These are phyloP conservation scores for Aspergillus tamarii DNA, from an alignment of 2,329 filamentous ascomycete genomes.

Conservation along the genomic window DNA sequence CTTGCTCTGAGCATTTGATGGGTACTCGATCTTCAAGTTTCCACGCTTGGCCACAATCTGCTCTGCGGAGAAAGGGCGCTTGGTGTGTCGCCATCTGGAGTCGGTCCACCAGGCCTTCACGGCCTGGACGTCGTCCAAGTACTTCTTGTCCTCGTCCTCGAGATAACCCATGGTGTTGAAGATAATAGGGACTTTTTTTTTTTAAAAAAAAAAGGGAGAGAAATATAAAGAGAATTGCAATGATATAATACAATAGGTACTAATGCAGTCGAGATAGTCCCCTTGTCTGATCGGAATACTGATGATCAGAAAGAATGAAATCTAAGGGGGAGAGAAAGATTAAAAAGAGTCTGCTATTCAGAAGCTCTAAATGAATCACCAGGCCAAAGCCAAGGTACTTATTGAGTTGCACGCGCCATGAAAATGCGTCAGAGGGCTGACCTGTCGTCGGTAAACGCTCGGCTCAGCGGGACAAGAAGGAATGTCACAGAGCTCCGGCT, in stretches of 20 bases:
- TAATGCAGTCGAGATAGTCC: background rate
- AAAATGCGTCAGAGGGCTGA: slow-evolving; percentile 29
- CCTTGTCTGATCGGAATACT: slow-evolving; percentile 8
- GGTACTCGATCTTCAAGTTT: slow-evolving; percentile 86
- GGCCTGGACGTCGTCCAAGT: slow-evolving; percentile 78
- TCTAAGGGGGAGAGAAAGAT: slow-evolving; percentile 11
- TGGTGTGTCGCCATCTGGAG: slow-evolving; percentile 89
- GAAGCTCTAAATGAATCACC: slow-evolving; percentile 25
- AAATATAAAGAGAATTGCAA: background rate
- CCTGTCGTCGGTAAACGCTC: slow-evolving; percentile 42
- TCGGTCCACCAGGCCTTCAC: slow-evolving; percentile 95
- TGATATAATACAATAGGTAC: slow-evolving; percentile 16
- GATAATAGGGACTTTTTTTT: slow-evolving; percentile 3
- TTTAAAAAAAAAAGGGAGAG: background rate
- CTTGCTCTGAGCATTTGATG: slow-evolving; percentile 85
- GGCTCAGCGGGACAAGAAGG: slow-evolving; percentile 41
- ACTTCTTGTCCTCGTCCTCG: slow-evolving; percentile 73
- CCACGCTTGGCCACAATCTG: slow-evolving; percentile 96
- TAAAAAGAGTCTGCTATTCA: slow-evolving; percentile 12
- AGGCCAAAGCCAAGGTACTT: slow-evolving; percentile 36
- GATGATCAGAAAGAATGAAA: slow-evolving; percentile 10
- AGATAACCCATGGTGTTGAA: slow-evolving; percentile 43
- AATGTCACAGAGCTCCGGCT: slow-evolving; percentile 28
- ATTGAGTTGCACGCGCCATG: slow-evolving; percentile 35
- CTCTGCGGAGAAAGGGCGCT: slow-evolving; percentile 90